Conservation (phyloP, 352 stramenopile genomes). For the Pythium phragmiticola region DNA sequence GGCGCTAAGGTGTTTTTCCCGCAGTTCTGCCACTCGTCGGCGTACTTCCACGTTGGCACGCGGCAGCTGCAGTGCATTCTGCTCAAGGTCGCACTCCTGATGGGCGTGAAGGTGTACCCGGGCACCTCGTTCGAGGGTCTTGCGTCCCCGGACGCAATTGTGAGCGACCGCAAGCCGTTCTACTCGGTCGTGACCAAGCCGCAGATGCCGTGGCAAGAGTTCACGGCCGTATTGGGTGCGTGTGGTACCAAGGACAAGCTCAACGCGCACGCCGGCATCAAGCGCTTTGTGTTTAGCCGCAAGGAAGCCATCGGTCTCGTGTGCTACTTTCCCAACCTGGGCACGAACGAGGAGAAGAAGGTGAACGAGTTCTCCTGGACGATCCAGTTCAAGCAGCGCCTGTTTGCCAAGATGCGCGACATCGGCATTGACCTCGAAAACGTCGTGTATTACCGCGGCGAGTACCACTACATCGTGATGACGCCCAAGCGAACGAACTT, state of each 20-base stretch:
- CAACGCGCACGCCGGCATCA: conserved; percentile 60
- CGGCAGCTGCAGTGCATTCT: conserved; percentile 84
- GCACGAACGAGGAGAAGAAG: conserved; percentile 72
- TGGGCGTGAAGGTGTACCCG: conserved; percentile 69
- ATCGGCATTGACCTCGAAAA: conserved; percentile 80
- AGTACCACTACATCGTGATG: conserved; percentile 88
- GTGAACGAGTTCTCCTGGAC: conserved; percentile 84
- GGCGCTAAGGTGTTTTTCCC: conserved; percentile 84
- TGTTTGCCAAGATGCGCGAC: conserved; percentile 77
- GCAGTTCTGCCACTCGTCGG: conserved; percentile 78
- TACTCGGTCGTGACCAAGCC: conserved; percentile 73
- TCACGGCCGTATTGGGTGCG: conserved; percentile 66
- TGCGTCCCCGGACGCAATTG: conserved; percentile 47
- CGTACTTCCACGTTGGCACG: conserved; percentile 84
- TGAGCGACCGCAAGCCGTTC: conserved; percentile 57
- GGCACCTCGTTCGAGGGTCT: conserved; percentile 64
- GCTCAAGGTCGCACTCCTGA: conserved; percentile 74
- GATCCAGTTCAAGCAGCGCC: conserved; percentile 83
- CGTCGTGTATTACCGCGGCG: conserved; percentile 83
- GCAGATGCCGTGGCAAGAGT: conserved; percentile 79
- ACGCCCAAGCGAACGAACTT: conserved; percentile 77
- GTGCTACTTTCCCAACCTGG: conserved; percentile 77
- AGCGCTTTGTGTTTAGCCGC: conserved; percentile 76
- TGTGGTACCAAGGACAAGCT: conserved; percentile 70
- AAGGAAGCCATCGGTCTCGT: conserved; percentile 82